Percentiles rank a stretch among this genome's conserved stretches.
Conservation (phyloP, 345 rosid genomes). For the Salix brachista region DNA sequence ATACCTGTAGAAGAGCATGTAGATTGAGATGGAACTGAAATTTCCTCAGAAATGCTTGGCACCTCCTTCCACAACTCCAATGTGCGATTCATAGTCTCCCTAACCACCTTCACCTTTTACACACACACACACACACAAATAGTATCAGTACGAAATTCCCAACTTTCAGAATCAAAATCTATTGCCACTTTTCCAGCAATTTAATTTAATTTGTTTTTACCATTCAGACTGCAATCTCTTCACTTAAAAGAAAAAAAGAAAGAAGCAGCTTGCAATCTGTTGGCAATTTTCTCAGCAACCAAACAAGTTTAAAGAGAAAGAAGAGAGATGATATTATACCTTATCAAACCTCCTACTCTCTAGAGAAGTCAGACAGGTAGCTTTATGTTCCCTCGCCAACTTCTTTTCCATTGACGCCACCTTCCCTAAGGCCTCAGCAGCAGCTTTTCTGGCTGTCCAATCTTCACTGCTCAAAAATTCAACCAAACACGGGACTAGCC, state of each 20-base stretch:
- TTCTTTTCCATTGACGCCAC: conserved; percentile 58
- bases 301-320: not conserved
- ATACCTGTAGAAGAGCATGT: conserved; percentile 44
- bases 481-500: conserved; percentile 55
- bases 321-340: conserved; percentile 34
- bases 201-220: not conserved
- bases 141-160: conserved; percentile 3
- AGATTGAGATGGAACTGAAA: conserved; percentile 36
- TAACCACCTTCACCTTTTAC: conserved; percentile 68
- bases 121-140: not conserved
- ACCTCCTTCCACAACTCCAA: conserved; percentile 75
- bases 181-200: not conserved
- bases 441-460: conserved; percentile 86
- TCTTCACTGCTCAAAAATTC: conserved; percentile 69
- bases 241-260: too few relatives aligned
- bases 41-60: conserved; percentile 41
- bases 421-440: conserved; percentile 77
- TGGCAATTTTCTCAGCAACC: conserved; percentile 12
- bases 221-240: not conserved
- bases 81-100: conserved; percentile 82
- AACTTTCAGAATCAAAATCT: not conserved
- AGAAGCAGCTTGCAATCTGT: not conserved
- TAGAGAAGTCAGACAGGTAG: conserved; percentile 42
- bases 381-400: conserved; percentile 50
- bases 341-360: conserved; percentile 78